These are phyloP conservation scores for Pugionium dolabratum DNA, from an alignment of 345 rosid species.

Conservation along the genomic window DNA sequence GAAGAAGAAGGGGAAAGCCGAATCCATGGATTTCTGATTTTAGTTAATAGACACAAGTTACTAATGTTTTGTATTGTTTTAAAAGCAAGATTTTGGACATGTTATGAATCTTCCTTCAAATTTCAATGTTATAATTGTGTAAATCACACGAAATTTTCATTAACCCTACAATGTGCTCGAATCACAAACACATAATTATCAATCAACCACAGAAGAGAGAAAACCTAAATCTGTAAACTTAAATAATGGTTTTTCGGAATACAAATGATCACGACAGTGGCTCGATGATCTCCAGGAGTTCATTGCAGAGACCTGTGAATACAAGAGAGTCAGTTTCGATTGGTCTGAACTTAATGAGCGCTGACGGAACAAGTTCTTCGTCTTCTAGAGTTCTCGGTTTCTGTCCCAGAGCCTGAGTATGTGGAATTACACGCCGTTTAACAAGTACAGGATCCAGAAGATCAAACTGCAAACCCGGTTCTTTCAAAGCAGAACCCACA, in stretches of 20 bases:
- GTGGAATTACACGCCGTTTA: constrained; percentile 69
- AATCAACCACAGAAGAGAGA: no score
- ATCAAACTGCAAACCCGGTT: constrained; percentile 78
- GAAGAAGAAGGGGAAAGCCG: constrained; percentile 46
- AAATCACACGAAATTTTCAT: background rate
- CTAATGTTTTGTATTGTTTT: background rate
- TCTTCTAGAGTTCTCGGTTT: constrained; percentile 64
- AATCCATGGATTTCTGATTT: constrained; percentile 50
- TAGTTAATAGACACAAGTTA: background rate
- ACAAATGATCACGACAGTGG: constrained; percentile 42
- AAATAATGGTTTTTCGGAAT: no score
- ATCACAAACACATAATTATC: constrained; percentile 6
- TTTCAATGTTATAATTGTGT: no score
- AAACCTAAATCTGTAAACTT: no score
- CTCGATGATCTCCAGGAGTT: constrained; percentile 61
- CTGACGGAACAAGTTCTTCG: constrained; percentile 85
- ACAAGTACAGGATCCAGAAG: constrained; percentile 66
- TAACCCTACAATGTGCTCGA: constrained; percentile 13
- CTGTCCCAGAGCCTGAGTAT: constrained; percentile 51
- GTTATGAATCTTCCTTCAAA: constrained; percentile 3
- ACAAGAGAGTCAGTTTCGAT: constrained; percentile 61
- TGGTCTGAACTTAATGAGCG: constrained; percentile 79
- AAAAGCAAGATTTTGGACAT: background rate
- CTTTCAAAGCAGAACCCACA: constrained; percentile 80
- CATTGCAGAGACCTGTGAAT: constrained; percentile 74